A percentile compares a stretch with the other conserved stretches of the same genome.
Evolutionary conservation across 2,329 filamentous ascomycete species (phyloP).

Genomic region (Elsinoe fawcettii): DNA sequence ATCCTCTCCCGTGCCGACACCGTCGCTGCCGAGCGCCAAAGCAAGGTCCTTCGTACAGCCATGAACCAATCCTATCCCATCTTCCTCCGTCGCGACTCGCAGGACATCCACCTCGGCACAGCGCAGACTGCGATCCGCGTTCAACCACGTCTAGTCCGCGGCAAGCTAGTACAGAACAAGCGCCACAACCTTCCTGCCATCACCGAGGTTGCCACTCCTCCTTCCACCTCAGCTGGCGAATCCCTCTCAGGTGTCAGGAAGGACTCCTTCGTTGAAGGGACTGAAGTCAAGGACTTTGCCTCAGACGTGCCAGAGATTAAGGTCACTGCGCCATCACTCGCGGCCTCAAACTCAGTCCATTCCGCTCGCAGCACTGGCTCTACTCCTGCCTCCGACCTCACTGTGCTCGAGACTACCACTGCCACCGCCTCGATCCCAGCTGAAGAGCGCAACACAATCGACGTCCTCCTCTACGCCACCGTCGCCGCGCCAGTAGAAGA

Average conservation of each 20-base stretch:
- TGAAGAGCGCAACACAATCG: neutral
- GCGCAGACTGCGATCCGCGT: neutral
- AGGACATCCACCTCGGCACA: neutral
- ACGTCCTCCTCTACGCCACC: constrained; percentile 5
- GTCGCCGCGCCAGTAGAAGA: neutral
- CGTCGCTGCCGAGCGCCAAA: neutral
- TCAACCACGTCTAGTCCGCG: neutral
- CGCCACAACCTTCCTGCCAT: neutral
- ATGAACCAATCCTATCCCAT: constrained; percentile 14
- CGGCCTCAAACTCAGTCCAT: neutral
- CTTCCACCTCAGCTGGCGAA: neutral
- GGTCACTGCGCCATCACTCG: neutral
- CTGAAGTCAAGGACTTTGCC: neutral
- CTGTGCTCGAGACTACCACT: neutral
- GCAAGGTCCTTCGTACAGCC: neutral
- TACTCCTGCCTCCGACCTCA: neutral
- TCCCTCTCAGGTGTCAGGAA: neutral
- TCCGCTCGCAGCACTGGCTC: neutral
- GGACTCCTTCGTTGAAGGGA: constrained; percentile 5
- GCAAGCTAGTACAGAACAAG: neutral
- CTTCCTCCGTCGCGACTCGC: neutral
- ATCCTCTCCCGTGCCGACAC: constrained; percentile 7
- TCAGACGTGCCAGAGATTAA: neutral
- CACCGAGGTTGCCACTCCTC: neutral
- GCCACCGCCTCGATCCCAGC: neutral